A percentile compares a stretch with the other conserved stretches of the same genome.
These are phyloP conservation scores for Pseudopithomyces chartarum DNA, from an alignment of 2,329 filamentous ascomycete species.

Conservation along the genomic window DNA sequence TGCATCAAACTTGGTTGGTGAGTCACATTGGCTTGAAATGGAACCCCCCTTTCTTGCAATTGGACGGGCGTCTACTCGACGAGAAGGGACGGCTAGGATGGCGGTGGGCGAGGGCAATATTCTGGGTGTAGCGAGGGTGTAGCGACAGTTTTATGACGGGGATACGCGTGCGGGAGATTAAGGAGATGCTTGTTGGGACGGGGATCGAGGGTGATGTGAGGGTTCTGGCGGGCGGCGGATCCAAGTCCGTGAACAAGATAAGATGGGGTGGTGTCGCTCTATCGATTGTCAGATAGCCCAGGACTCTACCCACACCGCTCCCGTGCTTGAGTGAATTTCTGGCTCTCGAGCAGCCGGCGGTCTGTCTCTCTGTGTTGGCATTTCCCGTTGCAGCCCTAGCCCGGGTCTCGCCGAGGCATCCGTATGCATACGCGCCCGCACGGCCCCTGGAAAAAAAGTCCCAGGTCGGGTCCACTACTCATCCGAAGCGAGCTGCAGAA, in stretches of 20 bases:
- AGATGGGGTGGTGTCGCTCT: constrained; percentile 1
- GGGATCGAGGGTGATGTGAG: constrained; percentile 4
- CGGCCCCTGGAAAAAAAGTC: constrained; percentile 22
- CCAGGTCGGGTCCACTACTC: constrained; percentile 12
- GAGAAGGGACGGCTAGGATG: background rate
- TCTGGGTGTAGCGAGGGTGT: constrained; percentile 11
- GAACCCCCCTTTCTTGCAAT: constrained; percentile 25
- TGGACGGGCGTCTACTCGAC: constrained; percentile 19
- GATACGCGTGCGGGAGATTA: constrained; percentile 33
- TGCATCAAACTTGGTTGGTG: constrained; percentile 20
- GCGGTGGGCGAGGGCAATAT: background rate
- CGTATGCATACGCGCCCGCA: background rate
- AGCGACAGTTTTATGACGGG: constrained; percentile 13
- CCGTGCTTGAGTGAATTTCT: background rate
- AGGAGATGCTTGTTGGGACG: constrained; percentile 17
- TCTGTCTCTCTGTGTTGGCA: background rate
- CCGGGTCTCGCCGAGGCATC: constrained; percentile 9
- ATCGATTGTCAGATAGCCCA: constrained; percentile 3
- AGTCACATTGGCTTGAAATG: constrained; percentile 10
- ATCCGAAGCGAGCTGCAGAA: constrained; percentile 19
- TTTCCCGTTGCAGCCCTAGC: constrained; percentile 12
- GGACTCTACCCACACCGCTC: background rate
- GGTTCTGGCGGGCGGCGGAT: constrained; percentile 1
- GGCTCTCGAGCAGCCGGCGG: background rate
- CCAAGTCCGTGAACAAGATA: background rate